phyloP scores from a whole-genome alignment of 257 asterid genomes.

The Ballota nigra region DNA sequence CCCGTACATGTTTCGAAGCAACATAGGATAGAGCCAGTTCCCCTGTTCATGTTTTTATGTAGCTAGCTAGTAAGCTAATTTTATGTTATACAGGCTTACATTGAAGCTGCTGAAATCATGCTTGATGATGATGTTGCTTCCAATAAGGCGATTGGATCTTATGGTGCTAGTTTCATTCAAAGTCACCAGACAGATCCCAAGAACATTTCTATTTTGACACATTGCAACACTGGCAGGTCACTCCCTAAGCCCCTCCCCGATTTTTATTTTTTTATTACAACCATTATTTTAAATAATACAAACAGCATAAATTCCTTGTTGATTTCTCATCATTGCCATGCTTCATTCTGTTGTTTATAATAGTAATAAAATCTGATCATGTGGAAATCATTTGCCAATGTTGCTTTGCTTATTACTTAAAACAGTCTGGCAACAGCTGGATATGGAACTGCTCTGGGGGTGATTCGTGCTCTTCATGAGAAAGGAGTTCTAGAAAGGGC shows the following conservation, averaged over 20 bases:
- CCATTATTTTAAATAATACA: not conserved
- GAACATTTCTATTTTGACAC: constrained; percentile 76
- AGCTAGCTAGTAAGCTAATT: not conserved
- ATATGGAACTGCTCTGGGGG: constrained; percentile 98
- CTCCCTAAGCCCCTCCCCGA: not conserved
- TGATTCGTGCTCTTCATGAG: constrained; percentile 83
- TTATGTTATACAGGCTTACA: constrained; percentile 51
- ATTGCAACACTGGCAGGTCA: constrained; percentile 98
- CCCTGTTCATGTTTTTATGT: too few species aligned
- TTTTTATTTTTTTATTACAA: constrained; percentile 6
- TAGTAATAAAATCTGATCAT: constrained; percentile 21
- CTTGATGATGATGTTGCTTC: constrained; percentile 87
- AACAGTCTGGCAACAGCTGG: constrained; percentile 96
- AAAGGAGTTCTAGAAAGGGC: constrained; percentile 73
- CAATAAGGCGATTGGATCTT: constrained; percentile 79
- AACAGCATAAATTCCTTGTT: not conserved
- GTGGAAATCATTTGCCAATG: constrained; percentile 11
- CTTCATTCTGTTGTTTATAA: not conserved
- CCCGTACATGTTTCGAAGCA: too few species aligned
- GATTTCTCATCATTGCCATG: not conserved
- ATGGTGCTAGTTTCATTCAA: constrained; percentile 70
- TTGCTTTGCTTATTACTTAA: constrained; percentile 17
- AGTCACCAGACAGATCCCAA: constrained; percentile 37
- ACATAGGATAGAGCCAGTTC: too few species aligned
- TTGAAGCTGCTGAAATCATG: constrained; percentile 85